Evolutionary conservation across 352 stramenopile genomes (phyloP), one percentile per base, ranked within the genome.

Genomic region (Phytopythium cucurbitacearum): DNA sequence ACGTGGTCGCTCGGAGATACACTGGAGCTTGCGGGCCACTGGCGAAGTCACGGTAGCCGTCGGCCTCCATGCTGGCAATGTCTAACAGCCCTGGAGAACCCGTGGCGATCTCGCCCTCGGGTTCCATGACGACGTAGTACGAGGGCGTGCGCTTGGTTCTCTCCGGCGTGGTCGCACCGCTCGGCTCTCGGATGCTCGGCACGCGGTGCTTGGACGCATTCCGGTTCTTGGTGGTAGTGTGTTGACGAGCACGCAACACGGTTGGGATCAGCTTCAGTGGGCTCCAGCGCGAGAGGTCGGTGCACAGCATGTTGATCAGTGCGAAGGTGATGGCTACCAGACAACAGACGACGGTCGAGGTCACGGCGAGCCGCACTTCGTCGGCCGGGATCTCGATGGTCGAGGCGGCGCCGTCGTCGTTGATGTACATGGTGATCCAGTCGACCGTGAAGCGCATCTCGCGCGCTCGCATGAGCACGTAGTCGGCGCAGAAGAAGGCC

Each of bases 391-490:
- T 60, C 7, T 65, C 53, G 8, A 77, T 46, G 7, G 41, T 44
- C 28, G 51, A 56, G 4, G 62, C 64, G 8, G 64, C 67, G 33
- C 64, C 58, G 38, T 71, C 65, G 40, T 72, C 72, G 37, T 68
- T 61, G 7, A 69, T 57, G 34, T 73, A 75, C 52, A 64, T 70
- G 0, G 46, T 51, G 10, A 81, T 61, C 12, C 80, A 62, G 16
- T 81, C 71, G 15, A 76, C 75, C 35, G 69, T 82, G 51, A 82
- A 76, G 12, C 72, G 69, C 52, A 71, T 68, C 11, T 65, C 38
- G 0, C 64, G 65, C 1, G 69, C 62, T 5, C 61, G 64, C 33
- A 86, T 47, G 12, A 82, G 54, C 43, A 80, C 43, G 40, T 69
- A 51, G 45, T 83, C 72, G 1, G 64, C 63, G 1, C 62, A 53